Percentiles rank a stretch among this genome's conserved stretches.
phyloP scores from a whole-genome alignment of 2,329 filamentous ascomycete genomes.

The Penicillium oxalicum region DNA sequence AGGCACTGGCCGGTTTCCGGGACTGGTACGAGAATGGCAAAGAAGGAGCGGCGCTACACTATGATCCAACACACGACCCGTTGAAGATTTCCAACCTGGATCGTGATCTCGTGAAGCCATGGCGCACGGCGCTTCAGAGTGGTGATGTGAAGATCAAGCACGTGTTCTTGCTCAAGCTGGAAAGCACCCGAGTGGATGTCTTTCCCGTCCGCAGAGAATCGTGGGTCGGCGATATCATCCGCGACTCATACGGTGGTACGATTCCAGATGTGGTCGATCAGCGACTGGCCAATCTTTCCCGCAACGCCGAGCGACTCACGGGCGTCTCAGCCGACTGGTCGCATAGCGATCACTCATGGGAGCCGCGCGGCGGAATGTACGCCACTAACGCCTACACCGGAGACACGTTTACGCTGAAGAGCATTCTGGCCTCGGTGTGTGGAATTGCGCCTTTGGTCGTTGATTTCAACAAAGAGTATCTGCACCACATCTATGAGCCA shows the following conservation, averaged over 20 bases:
- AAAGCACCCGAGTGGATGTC: constrained; percentile 41
- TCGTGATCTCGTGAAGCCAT: constrained; percentile 23
- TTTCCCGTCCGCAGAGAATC: constrained; percentile 39
- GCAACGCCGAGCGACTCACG: constrained; percentile 18
- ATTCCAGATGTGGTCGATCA: constrained; percentile 28
- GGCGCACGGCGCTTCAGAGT: constrained; percentile 14
- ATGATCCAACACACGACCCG: constrained; percentile 35
- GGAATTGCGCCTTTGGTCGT: constrained; percentile 36
- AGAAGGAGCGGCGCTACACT: constrained; percentile 18
- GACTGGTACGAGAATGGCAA: constrained; percentile 19
- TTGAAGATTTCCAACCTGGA: constrained; percentile 39
- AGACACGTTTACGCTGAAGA: constrained; percentile 42
- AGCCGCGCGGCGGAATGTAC: constrained; percentile 34
- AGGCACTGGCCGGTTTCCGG: constrained; percentile 15
- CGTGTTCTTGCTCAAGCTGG: constrained; percentile 37
- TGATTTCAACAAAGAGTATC: constrained; percentile 39
- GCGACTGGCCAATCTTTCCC: constrained; percentile 20
- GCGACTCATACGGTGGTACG: constrained; percentile 27
- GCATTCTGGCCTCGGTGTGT: constrained; percentile 35
- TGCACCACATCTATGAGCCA: constrained; percentile 39
- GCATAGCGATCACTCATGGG: constrained; percentile 4
- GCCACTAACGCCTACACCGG: constrained; percentile 36
- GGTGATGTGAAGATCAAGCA: constrained; percentile 35
- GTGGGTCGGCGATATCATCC: constrained; percentile 25
- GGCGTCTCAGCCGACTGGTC: constrained; percentile 15